phyloP scores from a whole-genome alignment of 73 alveolate species.

The Halteria grandinella region DNA sequence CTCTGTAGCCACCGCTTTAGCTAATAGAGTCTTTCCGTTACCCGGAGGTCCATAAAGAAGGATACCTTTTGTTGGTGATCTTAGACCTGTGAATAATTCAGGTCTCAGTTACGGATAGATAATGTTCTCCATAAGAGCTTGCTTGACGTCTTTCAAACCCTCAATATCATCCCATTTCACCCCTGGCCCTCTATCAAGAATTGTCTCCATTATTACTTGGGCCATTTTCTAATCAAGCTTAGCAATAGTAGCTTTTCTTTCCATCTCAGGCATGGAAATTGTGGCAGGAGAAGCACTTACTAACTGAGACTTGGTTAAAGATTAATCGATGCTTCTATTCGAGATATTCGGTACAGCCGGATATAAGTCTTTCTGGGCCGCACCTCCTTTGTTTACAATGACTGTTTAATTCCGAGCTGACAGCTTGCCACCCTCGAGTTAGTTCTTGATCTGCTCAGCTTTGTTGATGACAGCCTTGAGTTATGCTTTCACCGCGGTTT shows the following conservation, averaged over 20 bases:
- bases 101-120: slow-evolving; percentile 97
- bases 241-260: slow-evolving; percentile 20
- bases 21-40: slow-evolving; percentile 83
- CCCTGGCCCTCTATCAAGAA: slow-evolving; percentile 86
- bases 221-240: slow-evolving; percentile 62
- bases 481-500: slow-evolving; percentile 13
- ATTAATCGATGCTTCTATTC: not conserved
- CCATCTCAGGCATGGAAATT: not conserved
- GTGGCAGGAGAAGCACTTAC: not conserved
- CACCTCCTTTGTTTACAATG: not conserved
- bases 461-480: slow-evolving; percentile 11
- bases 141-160: slow-evolving; percentile 95
- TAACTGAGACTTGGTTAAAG: not conserved
- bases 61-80: slow-evolving; percentile 76
- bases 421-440: not conserved
- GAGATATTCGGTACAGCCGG: not conserved
- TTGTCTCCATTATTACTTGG: slow-evolving; percentile 91
- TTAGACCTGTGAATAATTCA: slow-evolving; percentile 85
- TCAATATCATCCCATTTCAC: slow-evolving; percentile 97
- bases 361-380: not conserved
- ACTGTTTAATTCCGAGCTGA: not conserved
- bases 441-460: not conserved
- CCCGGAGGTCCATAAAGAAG: slow-evolving; percentile 89
- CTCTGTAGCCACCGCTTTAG: slow-evolving; percentile 93
- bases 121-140: slow-evolving; percentile 92